phyloP scores from a whole-genome alignment of 805 yeast species.

The Lipomyces yamadae region DNA sequence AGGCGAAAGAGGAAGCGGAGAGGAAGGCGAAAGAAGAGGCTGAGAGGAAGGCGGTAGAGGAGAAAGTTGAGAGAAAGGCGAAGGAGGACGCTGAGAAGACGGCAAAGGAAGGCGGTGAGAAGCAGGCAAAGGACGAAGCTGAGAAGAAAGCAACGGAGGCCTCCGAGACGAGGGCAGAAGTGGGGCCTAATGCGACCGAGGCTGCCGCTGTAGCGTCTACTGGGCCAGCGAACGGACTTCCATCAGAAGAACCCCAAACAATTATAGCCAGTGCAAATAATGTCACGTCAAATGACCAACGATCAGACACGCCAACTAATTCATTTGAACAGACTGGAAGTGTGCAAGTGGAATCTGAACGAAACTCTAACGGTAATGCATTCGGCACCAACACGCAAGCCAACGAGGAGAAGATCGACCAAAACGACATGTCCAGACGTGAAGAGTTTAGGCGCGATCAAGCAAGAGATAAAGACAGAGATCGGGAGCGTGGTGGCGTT shows the following conservation, averaged over 20 bases:
- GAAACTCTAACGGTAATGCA: neutral
- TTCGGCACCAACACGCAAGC: neutral
- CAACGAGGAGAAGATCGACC: neutral
- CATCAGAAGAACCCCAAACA: neutral
- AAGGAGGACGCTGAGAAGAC: neutral
- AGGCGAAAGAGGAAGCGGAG: slow-evolving; percentile 13
- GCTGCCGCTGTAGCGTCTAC: slow-evolving; percentile 11
- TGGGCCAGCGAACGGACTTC: slow-evolving; percentile 5
- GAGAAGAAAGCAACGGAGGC: slow-evolving; percentile 1
- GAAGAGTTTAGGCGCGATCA: slow-evolving; percentile 11
- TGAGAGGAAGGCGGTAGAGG: slow-evolving; percentile 1
- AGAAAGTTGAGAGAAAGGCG: neutral
- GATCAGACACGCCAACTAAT: neutral
- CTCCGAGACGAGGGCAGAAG: too few species aligned
- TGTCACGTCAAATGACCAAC: neutral
- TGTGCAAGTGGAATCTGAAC: neutral
- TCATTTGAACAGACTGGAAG: neutral
- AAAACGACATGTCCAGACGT: neutral
- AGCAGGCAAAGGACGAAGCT: neutral
- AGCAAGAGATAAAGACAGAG: slow-evolving; percentile 14
- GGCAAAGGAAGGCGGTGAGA: slow-evolving; percentile 1
- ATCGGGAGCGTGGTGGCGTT: slow-evolving; percentile 14
- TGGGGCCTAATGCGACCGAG: too few species aligned
- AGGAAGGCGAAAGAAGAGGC: slow-evolving; percentile 3
- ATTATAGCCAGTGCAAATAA: neutral